Evolutionary conservation across 257 asterid genomes (phyloP).

Genomic region (Solanum gracilifrons): DNA sequence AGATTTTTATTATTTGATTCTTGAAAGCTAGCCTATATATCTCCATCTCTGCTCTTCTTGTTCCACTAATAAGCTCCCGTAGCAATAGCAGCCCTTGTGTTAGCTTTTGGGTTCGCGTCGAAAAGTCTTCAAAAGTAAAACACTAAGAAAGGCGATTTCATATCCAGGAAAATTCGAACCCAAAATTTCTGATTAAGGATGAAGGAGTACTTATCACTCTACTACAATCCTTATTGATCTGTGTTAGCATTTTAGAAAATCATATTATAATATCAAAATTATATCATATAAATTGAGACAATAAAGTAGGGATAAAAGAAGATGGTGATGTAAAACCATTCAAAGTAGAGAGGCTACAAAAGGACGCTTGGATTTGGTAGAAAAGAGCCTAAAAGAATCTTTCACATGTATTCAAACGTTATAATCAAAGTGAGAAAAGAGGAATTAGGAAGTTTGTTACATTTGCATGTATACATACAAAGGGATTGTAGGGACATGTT

Average conservation of each 20-base stretch:
- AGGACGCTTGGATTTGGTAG: conserved; percentile 32
- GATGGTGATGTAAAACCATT: not conserved
- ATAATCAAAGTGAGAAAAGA: not conserved
- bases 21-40: not conserved
- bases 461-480: not conserved
- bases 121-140: no score
- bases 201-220: not conserved
- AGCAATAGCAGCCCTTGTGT: not conserved
- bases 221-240: not conserved
- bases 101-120: fast-evolving
- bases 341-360: not conserved
- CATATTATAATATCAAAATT: no score
- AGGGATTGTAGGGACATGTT: not conserved
- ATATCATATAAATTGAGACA: no score
- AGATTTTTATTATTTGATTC: no score
- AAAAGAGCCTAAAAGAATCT: conserved; percentile 4
- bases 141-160: not conserved
- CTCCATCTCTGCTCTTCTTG: not conserved
- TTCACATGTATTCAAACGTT: not conserved
- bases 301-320: not conserved
- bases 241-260: not conserved
- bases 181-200: fast-evolving
- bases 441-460: conserved; percentile 6
- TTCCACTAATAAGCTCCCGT: not conserved
- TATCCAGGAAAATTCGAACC: fast-evolving